Base-by-base conservation (phyloP, 1,284 basidiomycete species). In the Ceratobasidium sp. region DNA sequence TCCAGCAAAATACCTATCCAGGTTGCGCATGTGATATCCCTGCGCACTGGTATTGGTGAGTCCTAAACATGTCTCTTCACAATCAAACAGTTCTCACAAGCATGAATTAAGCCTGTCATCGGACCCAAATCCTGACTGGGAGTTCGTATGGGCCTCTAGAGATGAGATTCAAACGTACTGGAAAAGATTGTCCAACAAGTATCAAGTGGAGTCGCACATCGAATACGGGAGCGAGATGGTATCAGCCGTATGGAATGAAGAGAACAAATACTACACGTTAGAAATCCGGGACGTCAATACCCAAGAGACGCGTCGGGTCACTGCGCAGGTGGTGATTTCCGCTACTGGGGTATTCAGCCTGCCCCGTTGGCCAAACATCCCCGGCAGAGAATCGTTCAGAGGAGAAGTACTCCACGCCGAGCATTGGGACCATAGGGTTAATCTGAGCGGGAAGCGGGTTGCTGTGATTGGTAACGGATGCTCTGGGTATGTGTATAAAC, bases 391-490 rank as follows among this genome's bases (percentile, higher is more conserved):
- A 26, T 58, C 39, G 37, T 69, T 69, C 28, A n/a, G 31, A 13
- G 67, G 67, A 4, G 31, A 35, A 11, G 11, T 58, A 11, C 51
- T 69, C 15, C 67, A 69, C 35, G 67, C 67, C 15, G 51, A 58
- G 23, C 37, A 26, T 6, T 69, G 67, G 67, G 54, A 69, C n/a
- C 67, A 69, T 28, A 69, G 23, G 11, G 67, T 69, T 11, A 45
- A 26, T 15, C 45, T 69, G 20, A 28, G 8, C 1, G 67, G 67
- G 23, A 69, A 69, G 37, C 51, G 54, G 37, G 67, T 69, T 10
- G 67, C 51, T 53, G 31, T 92, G 20, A 87, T 91, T 80, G 91
- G 90, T 26, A 90, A 90, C 79, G 91, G 90, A 2, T 90, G 88
- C 17, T 80, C 81, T 2, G 82, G 79, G 4, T 69, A 20, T 23